Evolutionary conservation across 1,284 basidiomycete genomes (phyloP), one percentile per base, ranked within the genome.

Genomic region (Xerocomus amazonicus): DNA sequence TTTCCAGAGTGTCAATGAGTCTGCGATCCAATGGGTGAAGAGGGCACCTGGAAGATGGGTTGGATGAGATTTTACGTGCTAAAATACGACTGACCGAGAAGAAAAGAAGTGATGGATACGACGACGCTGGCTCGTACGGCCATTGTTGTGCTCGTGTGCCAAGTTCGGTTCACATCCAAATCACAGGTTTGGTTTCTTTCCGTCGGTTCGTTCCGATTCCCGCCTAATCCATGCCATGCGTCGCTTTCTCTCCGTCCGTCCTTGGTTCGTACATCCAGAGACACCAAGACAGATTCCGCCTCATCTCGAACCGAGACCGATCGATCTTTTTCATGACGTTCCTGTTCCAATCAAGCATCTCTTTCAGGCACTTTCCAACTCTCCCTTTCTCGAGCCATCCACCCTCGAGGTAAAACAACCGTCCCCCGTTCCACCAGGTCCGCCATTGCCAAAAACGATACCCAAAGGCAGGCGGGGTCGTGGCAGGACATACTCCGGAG

Each of bases 1-100:
- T 70, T 88, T 89, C 88, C 89, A 91, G 37, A 91, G 74, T 31
- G 88, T 90, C 47, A 89, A 71, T 9, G 86, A 89, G 72, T 91
- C 88, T 29, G 88, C 88, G 57, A 89, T 90, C 89, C 89, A 91
- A 63, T 91, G 85, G 17, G 87, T 90, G 65, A 90, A 90, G 6
- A 91, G 73, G 44, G 84, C 73, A 45, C 88, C 88, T 90, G 66
- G 13, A 38, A 45, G 48, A 41, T 35, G 41, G 41, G 49, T 39
- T 29, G 52, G 47, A 34, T 5, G 7, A 12, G 4, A 7, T 4
- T 4, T 19, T 10, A 16, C 6, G 0, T 3, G 29, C 37, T 33
- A 16, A 17, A 16, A 31, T 67, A 72, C 28, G 0, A 16, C 9
- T 43, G 53, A 86, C 87, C 87, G n/a, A 90, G 78, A n/a, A 90